phyloP scores from a whole-genome alignment of 495 filamentous ascomycete species.

The Tuber microsphaerosporum region DNA sequence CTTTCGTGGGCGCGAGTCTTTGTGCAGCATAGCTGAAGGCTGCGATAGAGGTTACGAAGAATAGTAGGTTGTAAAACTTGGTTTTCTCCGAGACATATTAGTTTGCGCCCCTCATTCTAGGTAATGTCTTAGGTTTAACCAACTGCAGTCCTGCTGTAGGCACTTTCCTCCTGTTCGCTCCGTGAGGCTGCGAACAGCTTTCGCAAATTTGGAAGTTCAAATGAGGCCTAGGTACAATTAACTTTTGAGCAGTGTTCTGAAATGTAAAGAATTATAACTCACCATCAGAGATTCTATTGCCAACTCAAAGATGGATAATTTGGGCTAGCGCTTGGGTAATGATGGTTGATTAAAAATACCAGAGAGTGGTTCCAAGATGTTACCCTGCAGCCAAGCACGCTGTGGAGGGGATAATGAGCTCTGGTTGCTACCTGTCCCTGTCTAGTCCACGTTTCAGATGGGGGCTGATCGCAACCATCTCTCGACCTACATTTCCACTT shows the following conservation, averaged over 20 bases:
- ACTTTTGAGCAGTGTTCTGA: background rate
- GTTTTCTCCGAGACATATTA: conserved; percentile 19
- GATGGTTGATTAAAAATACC: background rate
- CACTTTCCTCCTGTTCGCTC: conserved; percentile 87
- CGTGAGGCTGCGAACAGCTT: conserved; percentile 94
- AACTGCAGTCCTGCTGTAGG: conserved; percentile 88
- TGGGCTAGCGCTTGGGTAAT: background rate
- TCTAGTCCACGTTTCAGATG: background rate
- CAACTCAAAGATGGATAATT: background rate
- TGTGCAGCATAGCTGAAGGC: conserved; percentile 89
- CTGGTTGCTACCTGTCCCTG: background rate
- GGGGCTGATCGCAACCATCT: background rate
- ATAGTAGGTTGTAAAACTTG: conserved; percentile 93
- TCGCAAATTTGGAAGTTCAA: conserved; percentile 76
- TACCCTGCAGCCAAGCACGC: background rate
- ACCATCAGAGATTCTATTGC: background rate
- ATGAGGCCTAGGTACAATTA: conserved; percentile 33
- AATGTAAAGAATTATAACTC: background rate
- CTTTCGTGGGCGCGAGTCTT: conserved; percentile 30
- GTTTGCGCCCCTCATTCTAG: background rate
- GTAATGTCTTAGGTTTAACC: conserved; percentile 37
- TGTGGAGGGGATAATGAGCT: background rate
- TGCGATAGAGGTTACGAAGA: conserved; percentile 91
- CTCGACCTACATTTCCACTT: background rate
- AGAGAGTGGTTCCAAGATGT: background rate